These are phyloP conservation scores for Plasmodium billcollinsi DNA, from an alignment of 169 alveolate genomes.

Conservation along the genomic window DNA sequence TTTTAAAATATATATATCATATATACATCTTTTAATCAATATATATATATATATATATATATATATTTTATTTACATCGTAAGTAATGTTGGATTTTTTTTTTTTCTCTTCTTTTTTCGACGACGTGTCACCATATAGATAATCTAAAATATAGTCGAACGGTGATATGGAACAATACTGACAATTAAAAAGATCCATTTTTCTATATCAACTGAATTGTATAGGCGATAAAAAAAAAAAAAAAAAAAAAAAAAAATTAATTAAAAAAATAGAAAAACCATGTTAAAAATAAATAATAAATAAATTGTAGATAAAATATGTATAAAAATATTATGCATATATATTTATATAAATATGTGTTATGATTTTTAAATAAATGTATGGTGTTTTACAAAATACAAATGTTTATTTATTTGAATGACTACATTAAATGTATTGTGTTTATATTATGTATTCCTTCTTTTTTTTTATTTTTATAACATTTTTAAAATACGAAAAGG, in stretches of 20 bases:
- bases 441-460: too few relatives aligned
- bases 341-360: conserved; percentile 5
- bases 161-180: conserved; percentile 76
- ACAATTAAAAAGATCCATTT: conserved; percentile 74
- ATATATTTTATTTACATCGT: conserved; percentile 48
- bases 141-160: conserved; percentile 64
- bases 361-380: not conserved
- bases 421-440: too few relatives aligned
- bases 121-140: conserved; percentile 64
- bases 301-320: conserved; percentile 22
- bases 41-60: not conserved
- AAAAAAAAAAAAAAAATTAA: conserved; percentile 21
- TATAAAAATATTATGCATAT: not conserved
- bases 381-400: too few relatives aligned
- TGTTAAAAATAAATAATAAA: conserved; percentile 17
- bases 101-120: conserved; percentile 64
- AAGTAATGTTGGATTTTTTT: conserved; percentile 59
- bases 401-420: too few relatives aligned
- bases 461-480: too few relatives aligned
- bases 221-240: conserved; percentile 8
- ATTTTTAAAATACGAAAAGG: too few relatives aligned
- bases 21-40: not conserved
- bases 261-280: conserved; percentile 20
- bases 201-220: conserved; percentile 12
- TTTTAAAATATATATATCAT: conserved; percentile 1